phyloP scores from a whole-genome alignment of 148 eudicot genomes.

The Rhododendron mucronatum region DNA sequence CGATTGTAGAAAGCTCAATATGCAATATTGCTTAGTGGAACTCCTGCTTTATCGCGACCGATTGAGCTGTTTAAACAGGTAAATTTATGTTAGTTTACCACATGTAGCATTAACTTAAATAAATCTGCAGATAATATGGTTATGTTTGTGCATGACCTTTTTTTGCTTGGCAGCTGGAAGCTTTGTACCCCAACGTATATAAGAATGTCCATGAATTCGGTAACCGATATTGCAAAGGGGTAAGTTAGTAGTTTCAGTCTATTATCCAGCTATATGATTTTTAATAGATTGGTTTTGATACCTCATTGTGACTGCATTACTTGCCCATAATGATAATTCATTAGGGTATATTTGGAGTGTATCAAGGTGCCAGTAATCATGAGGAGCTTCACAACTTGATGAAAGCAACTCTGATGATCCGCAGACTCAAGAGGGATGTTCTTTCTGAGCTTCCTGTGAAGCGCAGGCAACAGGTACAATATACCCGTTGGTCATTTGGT shows the following conservation, averaged over 20 bases:
- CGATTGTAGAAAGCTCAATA: slow-evolving; percentile 78
- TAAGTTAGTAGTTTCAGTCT: slow-evolving; percentile 37
- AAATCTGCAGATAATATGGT: not conserved
- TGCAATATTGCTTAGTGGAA: slow-evolving; percentile 85
- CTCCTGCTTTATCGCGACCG: slow-evolving; percentile 98
- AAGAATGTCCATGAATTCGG: slow-evolving; percentile 91
- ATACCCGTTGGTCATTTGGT: not conserved
- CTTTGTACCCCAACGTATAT: slow-evolving; percentile 85
- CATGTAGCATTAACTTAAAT: not conserved
- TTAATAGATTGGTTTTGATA: not conserved
- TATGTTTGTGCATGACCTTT: not conserved
- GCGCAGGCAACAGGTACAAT: slow-evolving; percentile 88
- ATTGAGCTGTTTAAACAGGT: slow-evolving; percentile 95
- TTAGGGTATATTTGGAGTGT: slow-evolving; percentile 82
- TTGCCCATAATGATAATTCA: slow-evolving; percentile 10
- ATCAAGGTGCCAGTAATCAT: slow-evolving; percentile 97
- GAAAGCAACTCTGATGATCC: slow-evolving; percentile 95
- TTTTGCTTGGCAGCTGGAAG: slow-evolving; percentile 63
- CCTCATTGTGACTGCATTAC: not conserved
- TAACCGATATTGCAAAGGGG: slow-evolving; percentile 97
- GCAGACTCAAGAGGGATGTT: slow-evolving; percentile 94
- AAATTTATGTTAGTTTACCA: slow-evolving; percentile 5
- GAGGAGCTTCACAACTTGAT: slow-evolving; percentile 93
- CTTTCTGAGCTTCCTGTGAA: slow-evolving; percentile 88
- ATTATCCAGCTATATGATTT: not conserved